Conservation (phyloP, 2,329 filamentous ascomycete species). For the Pseudovirgaria hyperparasitica region DNA sequence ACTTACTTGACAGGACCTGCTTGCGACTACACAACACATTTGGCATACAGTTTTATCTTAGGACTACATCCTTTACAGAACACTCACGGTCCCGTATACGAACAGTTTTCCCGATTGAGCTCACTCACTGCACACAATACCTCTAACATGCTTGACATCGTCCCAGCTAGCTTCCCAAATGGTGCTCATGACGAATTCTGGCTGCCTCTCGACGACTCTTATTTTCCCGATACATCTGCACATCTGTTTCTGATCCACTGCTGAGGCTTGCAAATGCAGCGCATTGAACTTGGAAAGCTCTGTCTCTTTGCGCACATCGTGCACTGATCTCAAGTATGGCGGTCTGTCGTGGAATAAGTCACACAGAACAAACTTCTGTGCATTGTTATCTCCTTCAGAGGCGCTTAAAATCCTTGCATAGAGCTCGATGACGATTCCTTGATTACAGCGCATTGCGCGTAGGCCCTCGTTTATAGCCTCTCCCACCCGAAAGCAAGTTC, state of each 20-base stretch:
- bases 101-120: too few species aligned
- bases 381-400: conserved; percentile 31
- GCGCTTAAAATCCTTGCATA: conserved; percentile 43
- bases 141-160: conserved; percentile 39
- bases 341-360: conserved; percentile 48
- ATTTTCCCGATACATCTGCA: conserved; percentile 38
- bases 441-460: conserved; percentile 33
- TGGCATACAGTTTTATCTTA: too few species aligned
- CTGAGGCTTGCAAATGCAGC: too few species aligned
- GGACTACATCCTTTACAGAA: too few species aligned
- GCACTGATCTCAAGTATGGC: conserved; percentile 38
- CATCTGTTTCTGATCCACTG: conserved; percentile 23
- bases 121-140: conserved; percentile 18
- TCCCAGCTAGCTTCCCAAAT: conserved; percentile 42
- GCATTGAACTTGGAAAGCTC: conserved; percentile 35
- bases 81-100: too few species aligned
- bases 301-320: conserved; percentile 34
- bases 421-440: conserved; percentile 44
- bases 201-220: conserved; percentile 29
- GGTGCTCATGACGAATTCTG: conserved; percentile 34
- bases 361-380: conserved; percentile 51
- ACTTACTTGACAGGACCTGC: too few species aligned
- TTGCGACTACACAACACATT: too few species aligned
- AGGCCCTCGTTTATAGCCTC: conserved; percentile 43
- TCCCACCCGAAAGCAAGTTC: conserved; percentile 51